Evolutionary conservation across 768 basidiomycete species (phyloP), one percentile per base, ranked within the genome.

Genomic region (Omphalotus guepiniiformis): DNA sequence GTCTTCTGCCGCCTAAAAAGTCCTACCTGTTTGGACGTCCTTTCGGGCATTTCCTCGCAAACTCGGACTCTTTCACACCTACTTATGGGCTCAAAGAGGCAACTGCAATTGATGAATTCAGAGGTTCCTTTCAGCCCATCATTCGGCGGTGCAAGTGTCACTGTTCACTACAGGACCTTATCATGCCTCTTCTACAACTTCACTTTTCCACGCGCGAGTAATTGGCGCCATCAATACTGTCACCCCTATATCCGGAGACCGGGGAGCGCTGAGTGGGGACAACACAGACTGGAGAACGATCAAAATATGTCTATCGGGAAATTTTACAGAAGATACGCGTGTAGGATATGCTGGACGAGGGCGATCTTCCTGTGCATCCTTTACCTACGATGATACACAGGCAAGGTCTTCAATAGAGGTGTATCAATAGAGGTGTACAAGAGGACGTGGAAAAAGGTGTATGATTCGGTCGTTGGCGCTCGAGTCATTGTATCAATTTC

Each of bases 201-300:
- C 28, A 83, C 86, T 1, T 74, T 75, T 2, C n/a, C 75, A 84
- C 38, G 88, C 85, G 6, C 63, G 71, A 47, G 65, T 74, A 3
- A 85, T 91, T 49, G 88, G 88, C 1, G 88, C 88, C 0, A 84
- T 91, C 53, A 90, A 91, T 63, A 89, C 86, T 29, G 73, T 91
- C 59, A 68, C 82, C 13, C 73, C 78, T 1, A 58, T 58, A 2
- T 58, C 59, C 12, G 74, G 74, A 2, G 58, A 63, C 6, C 53
- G 59, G 6, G 61, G 62, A 3, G 60, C 65, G 13, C 69, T 88
- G n/a, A 67, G 67, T 27, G 88, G 88, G 0, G 85, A 90, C 58
- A 91, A 90, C 60, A 89, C 88, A 0, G 88, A 90, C 55, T 91
- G 88, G 78, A 66, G 80, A 41, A 87, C 84, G 1, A 88, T 91